Evolutionary conservation across 139 green algal species (phyloP).

Genomic region (Chlorella sp.): DNA sequence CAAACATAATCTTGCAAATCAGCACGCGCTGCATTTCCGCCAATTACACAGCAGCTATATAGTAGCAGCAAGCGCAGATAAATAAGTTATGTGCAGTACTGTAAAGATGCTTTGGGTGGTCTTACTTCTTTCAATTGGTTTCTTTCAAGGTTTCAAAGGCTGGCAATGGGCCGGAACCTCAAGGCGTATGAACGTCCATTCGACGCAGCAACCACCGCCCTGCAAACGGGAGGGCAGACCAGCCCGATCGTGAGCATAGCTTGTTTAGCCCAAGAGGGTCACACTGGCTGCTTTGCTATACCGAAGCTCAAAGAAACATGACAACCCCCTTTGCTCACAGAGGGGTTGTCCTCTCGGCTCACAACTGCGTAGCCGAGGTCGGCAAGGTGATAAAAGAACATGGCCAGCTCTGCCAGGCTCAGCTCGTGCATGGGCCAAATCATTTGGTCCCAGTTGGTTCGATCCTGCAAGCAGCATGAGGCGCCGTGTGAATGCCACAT

Average conservation of each 20-base stretch:
- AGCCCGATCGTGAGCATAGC: neutral
- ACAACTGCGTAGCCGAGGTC: constrained; percentile 38
- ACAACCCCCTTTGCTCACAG: neutral
- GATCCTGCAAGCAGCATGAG: neutral
- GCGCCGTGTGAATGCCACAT: neutral
- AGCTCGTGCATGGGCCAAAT: constrained; percentile 35
- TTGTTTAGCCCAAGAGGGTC: neutral
- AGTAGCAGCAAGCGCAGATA: too few relatives aligned
- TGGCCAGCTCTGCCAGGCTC: constrained; percentile 16
- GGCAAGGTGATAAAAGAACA: constrained; percentile 38
- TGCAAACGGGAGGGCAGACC: neutral
- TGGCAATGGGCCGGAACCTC: neutral
- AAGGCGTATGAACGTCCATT: neutral
- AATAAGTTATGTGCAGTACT: too few relatives aligned
- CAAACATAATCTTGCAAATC: too few relatives aligned
- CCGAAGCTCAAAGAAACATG: too few relatives aligned
- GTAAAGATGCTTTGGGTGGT: too few relatives aligned
- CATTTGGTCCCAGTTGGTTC: neutral
- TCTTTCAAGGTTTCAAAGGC: too few relatives aligned
- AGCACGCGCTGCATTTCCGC: too few relatives aligned
- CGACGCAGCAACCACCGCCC: constrained; percentile 6
- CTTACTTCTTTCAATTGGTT: too few relatives aligned
- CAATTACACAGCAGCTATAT: too few relatives aligned
- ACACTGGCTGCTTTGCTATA: neutral
- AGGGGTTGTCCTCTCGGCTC: constrained; percentile 34